Evolutionary conservation across 257 asterid genomes (phyloP).

Genomic region (Solanum verrucosum): DNA sequence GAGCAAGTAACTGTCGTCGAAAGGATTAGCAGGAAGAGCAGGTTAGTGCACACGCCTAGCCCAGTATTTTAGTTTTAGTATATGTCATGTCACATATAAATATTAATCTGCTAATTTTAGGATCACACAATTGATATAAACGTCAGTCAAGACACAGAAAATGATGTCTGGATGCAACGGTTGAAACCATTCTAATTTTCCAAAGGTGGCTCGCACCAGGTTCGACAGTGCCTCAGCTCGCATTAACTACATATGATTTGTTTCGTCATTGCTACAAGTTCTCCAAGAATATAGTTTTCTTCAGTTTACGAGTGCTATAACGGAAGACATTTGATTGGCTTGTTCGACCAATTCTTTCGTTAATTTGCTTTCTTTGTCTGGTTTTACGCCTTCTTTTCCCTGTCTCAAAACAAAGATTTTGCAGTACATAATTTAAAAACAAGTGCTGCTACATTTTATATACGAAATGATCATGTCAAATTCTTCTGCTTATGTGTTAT

Average conservation of each 20-base stretch:
- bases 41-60: background rate
- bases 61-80: constrained; percentile 2
- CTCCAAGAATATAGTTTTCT: background rate
- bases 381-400: background rate
- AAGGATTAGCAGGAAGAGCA: background rate
- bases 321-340: background rate
- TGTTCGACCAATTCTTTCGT: background rate
- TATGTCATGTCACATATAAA: background rate
- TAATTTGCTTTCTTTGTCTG: background rate
- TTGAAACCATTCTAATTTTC: background rate
- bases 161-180: background rate
- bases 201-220: background rate
- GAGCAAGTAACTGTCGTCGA: constrained; percentile 42
- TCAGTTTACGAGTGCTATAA: background rate
- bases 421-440: background rate
- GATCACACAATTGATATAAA: background rate
- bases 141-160: background rate
- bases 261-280: background rate
- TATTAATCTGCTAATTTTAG: background rate
- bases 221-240: background rate
- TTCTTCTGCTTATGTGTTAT: background rate
- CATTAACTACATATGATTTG: background rate
- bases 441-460: background rate
- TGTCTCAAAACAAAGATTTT: background rate
- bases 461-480: background rate